Evolutionary conservation across 1,139 yeast genomes (phyloP).

Genomic region (Taiozyma sp.): DNA sequence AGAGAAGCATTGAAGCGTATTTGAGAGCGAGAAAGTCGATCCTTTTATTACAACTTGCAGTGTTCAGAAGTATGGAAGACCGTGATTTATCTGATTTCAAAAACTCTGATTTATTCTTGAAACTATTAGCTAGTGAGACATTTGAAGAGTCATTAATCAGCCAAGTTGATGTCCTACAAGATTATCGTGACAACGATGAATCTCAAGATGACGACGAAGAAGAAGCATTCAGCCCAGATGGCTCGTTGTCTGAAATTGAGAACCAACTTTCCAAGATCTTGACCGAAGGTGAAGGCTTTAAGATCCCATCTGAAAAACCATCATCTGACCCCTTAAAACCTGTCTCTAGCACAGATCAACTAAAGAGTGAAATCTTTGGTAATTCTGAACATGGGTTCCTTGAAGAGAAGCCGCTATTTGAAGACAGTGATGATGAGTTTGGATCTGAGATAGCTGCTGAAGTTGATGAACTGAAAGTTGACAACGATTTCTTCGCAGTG

Average conservation of each 20-base stretch:
- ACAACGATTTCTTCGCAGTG: slow-evolving; percentile 15
- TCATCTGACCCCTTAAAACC: not conserved
- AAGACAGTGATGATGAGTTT: slow-evolving; percentile 20
- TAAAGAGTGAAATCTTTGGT: slow-evolving; percentile 20
- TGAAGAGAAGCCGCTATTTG: slow-evolving; percentile 22
- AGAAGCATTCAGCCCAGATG: not conserved
- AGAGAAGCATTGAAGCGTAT: slow-evolving; percentile 19
- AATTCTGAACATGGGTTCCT: slow-evolving; percentile 19
- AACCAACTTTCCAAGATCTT: slow-evolving; percentile 65
- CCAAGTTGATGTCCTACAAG: slow-evolving; percentile 16
- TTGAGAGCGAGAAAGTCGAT: slow-evolving; percentile 50
- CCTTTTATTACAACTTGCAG: slow-evolving; percentile 48
- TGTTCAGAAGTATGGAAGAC: slow-evolving; percentile 41
- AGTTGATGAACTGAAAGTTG: slow-evolving; percentile 11
- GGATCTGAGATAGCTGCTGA: slow-evolving; percentile 19
- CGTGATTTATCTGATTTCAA: slow-evolving; percentile 55
- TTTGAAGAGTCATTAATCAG: slow-evolving; percentile 23
- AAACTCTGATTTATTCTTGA: slow-evolving; percentile 41
- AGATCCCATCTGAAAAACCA: not conserved
- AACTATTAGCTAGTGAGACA: slow-evolving; percentile 38
- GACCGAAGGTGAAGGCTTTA: slow-evolving; percentile 17
- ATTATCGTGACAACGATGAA: slow-evolving; percentile 3
- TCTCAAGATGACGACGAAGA: slow-evolving; percentile 5
- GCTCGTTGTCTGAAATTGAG: slow-evolving; percentile 51
- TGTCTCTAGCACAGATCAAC: not conserved